phyloP scores from a whole-genome alignment of 371 early-diverging fungal species.

The Chytridiales sp. region DNA sequence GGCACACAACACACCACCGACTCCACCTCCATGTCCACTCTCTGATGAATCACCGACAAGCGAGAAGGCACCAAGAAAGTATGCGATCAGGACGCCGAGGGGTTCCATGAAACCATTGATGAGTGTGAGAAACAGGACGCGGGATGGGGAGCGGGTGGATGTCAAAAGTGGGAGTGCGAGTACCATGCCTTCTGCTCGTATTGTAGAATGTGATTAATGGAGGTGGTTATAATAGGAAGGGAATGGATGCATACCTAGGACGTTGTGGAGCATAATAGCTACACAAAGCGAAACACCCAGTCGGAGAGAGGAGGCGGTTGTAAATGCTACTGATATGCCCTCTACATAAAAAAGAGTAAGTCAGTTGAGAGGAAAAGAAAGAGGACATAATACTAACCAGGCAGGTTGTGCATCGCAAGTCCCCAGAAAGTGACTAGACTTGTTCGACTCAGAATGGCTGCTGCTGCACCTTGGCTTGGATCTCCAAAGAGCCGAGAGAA shows the following conservation, averaged over 20 bases:
- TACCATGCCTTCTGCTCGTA: slow-evolving; percentile 31
- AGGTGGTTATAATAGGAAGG: background rate
- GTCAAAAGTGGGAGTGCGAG: slow-evolving; percentile 34
- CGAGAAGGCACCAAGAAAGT: slow-evolving; percentile 13
- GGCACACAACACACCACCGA: slow-evolving; percentile 21
- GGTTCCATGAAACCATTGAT: slow-evolving; percentile 37
- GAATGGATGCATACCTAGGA: slow-evolving; percentile 18
- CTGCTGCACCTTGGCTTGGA: slow-evolving; percentile 2
- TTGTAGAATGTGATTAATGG: background rate
- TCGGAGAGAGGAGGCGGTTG: slow-evolving; percentile 20
- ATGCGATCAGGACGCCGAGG: slow-evolving; percentile 29
- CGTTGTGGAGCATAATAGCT: slow-evolving; percentile 35
- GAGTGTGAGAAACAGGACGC: slow-evolving; percentile 28
- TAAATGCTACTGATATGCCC: slow-evolving; percentile 30
- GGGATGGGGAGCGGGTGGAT: slow-evolving; percentile 11
- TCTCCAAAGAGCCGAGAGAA: too few species aligned
- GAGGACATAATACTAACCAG: background rate
- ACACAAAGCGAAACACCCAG: slow-evolving; percentile 29
- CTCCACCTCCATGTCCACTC: too few species aligned
- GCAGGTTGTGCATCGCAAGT: slow-evolving; percentile 26
- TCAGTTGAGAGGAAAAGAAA: background rate
- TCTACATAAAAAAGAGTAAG: slow-evolving; percentile 2
- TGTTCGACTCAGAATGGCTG: slow-evolving; percentile 12
- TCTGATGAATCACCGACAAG: slow-evolving; percentile 6
- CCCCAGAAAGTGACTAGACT: slow-evolving; percentile 30